Evolutionary conservation across 305 asterid genomes (phyloP).

Genomic region (Withania somnifera): DNA sequence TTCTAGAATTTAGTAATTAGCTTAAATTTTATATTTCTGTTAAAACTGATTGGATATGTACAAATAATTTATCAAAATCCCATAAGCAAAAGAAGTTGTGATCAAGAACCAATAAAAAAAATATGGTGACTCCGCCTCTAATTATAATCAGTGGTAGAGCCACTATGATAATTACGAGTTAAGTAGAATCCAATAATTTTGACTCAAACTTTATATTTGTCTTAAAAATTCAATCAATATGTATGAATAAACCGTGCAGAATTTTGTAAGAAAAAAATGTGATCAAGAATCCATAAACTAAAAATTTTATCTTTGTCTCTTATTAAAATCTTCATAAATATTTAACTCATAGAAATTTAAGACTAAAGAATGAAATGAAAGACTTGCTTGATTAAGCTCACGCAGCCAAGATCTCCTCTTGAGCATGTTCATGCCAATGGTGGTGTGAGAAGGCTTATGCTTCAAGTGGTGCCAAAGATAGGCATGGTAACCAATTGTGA

Average conservation of each 20-base stretch:
- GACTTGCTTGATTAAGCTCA: slow-evolving; percentile 38
- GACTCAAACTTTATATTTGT: not conserved
- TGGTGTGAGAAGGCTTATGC: slow-evolving; percentile 35
- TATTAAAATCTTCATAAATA: not conserved
- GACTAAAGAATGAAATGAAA: not conserved
- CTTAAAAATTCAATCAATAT: not conserved
- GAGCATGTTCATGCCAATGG: slow-evolving; percentile 47
- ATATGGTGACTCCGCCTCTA: not conserved
- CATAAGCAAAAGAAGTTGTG: not conserved
- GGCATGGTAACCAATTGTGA: slow-evolving; percentile 65
- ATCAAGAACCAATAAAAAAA: not conserved
- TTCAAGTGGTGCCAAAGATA: slow-evolving; percentile 51
- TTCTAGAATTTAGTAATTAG: not conserved
- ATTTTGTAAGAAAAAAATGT: not conserved
- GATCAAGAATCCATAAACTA: not conserved
- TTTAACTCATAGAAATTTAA: not conserved
- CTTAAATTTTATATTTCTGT: not conserved
- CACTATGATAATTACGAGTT: not conserved
- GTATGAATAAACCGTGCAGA: not conserved
- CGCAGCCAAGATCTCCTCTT: slow-evolving; percentile 47
- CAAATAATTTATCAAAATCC: not conserved
- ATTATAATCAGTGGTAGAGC: not conserved
- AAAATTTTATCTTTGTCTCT: not conserved
- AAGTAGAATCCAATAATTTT: not conserved
- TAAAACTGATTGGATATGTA: not conserved